A percentile compares a stretch with the other conserved stretches of the same genome.
Evolutionary conservation across 805 yeast genomes (phyloP).

Genomic region (Isabelozyma pseudorhagii): DNA sequence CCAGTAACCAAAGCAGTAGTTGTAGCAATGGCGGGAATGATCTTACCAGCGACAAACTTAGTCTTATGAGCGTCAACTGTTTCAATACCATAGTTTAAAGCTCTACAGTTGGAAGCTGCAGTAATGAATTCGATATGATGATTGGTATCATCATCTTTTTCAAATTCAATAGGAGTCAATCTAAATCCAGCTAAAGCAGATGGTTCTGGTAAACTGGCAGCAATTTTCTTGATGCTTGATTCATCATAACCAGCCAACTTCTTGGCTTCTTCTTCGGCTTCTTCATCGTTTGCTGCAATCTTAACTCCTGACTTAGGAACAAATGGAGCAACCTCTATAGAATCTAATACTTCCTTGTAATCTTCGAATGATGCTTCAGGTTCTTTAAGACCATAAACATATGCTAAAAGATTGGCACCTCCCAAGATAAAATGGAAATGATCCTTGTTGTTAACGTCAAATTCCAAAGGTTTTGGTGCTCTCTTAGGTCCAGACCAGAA

Average conservation of each 20-base stretch:
- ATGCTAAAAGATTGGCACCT: conserved; percentile 90
- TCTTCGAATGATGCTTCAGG: conserved; percentile 52
- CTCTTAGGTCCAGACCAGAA: conserved; percentile 99
- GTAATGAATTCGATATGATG: conserved; percentile 95
- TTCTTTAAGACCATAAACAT: conserved; percentile 84
- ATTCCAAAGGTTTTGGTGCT: conserved; percentile 83
- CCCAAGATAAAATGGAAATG: conserved; percentile 83
- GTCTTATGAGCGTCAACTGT: conserved; percentile 87
- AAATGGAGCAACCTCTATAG: conserved; percentile 50
- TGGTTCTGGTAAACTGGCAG: conserved; percentile 83
- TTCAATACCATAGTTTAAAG: conserved; percentile 84
- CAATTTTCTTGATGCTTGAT: conserved; percentile 64
- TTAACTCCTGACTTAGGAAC: conserved; percentile 70
- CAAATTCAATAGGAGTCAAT: conserved; percentile 87
- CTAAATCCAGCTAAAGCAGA: conserved; percentile 86
- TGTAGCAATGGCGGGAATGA: conserved; percentile 98
- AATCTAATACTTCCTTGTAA: conserved; percentile 54
- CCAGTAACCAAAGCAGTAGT: conserved; percentile 99
- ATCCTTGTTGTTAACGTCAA: conserved; percentile 71
- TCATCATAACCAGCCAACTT: conserved; percentile 45
- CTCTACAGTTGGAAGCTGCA: conserved; percentile 96
- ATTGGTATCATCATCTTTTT: conserved; percentile 95
- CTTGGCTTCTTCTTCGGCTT: conserved; percentile 78
- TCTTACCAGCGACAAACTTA: conserved; percentile 96
- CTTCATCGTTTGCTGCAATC: conserved; percentile 83